Evolutionary conservation across 2,329 filamentous ascomycete species (phyloP).

Genomic region (Fusarium newnesense): DNA sequence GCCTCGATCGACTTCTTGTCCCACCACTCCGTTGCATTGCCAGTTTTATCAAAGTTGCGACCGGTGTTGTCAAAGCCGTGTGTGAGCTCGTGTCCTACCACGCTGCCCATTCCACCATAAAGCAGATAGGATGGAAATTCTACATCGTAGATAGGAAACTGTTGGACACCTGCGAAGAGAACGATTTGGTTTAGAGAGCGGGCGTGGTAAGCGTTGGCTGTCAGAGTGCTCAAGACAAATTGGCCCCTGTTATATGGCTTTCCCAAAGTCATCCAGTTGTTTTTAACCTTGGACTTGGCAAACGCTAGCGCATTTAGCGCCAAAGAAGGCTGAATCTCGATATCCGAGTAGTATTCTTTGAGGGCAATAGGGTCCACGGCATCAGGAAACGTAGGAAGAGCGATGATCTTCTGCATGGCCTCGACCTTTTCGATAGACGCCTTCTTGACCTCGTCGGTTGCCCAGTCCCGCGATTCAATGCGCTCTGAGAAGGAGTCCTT

Average conservation of each 20-base stretch:
- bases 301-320: slow-evolving; percentile 68
- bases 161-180: slow-evolving; percentile 71
- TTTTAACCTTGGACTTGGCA: slow-evolving; percentile 57
- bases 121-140: slow-evolving; percentile 71
- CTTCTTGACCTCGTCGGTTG: slow-evolving; percentile 68
- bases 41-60: slow-evolving; percentile 71
- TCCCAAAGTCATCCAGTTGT: slow-evolving; percentile 67
- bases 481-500: slow-evolving; percentile 72
- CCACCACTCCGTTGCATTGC: slow-evolving; percentile 76
- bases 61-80: slow-evolving; percentile 77
- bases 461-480: slow-evolving; percentile 69
- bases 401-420: slow-evolving; percentile 75
- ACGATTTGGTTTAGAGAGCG: slow-evolving; percentile 73
- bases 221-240: slow-evolving; percentile 70
- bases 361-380: slow-evolving; percentile 68
- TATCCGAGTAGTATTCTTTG: slow-evolving; percentile 64
- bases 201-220: slow-evolving; percentile 75
- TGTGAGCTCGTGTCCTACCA: slow-evolving; percentile 75
- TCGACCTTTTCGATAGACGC: slow-evolving; percentile 72
- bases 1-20: slow-evolving; percentile 65
- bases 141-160: slow-evolving; percentile 73
- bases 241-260: slow-evolving; percentile 69
- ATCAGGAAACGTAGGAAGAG: slow-evolving; percentile 72
- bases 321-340: slow-evolving; percentile 62
- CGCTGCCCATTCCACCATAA: slow-evolving; percentile 75